A percentile compares a stretch with the other conserved stretches of the same genome.
These are phyloP conservation scores for Cyberlindnera bimundalis DNA, from an alignment of 805 yeast genomes.

Conservation along the genomic window DNA sequence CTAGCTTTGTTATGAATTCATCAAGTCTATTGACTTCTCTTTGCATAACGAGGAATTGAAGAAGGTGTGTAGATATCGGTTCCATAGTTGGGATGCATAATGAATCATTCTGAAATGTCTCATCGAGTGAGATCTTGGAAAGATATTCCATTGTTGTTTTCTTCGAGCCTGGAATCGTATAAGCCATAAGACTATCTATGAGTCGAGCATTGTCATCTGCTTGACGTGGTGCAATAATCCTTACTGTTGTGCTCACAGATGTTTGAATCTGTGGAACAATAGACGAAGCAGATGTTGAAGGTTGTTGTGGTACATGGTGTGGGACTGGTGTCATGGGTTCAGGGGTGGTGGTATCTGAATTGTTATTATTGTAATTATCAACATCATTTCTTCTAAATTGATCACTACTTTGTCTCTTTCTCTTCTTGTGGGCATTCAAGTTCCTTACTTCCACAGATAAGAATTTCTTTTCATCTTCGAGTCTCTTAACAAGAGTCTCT, in stretches of 20 bases:
- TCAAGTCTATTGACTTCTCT: conserved; percentile 48
- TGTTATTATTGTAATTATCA: neutral
- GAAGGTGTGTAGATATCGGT: conserved; percentile 35
- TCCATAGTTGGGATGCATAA: conserved; percentile 29
- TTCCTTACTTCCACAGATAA: conserved; percentile 45
- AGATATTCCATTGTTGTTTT: conserved; percentile 33
- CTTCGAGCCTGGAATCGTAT: conserved; percentile 35
- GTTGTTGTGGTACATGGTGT: conserved; percentile 4
- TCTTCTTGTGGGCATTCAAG: conserved; percentile 18
- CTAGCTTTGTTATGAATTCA: conserved; percentile 41
- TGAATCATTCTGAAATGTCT: conserved; percentile 11
- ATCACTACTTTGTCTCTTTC: conserved; percentile 13
- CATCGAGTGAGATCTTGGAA: conserved; percentile 27
- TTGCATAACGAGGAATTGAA: conserved; percentile 40
- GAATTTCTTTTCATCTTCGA: conserved; percentile 56
- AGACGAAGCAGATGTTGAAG: neutral
- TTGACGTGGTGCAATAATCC: conserved; percentile 11
- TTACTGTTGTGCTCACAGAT: conserved; percentile 4
- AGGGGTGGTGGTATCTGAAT: conserved; percentile 1
- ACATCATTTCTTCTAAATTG: conserved; percentile 8
- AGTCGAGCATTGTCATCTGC: conserved; percentile 36
- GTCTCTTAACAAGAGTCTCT: conserved; percentile 38
- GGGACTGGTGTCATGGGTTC: conserved; percentile 13
- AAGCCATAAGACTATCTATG: conserved; percentile 33
- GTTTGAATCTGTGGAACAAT: neutral